phyloP scores from a whole-genome alignment of 2,329 filamentous ascomycete genomes.

The Rutstroemia sp. region DNA sequence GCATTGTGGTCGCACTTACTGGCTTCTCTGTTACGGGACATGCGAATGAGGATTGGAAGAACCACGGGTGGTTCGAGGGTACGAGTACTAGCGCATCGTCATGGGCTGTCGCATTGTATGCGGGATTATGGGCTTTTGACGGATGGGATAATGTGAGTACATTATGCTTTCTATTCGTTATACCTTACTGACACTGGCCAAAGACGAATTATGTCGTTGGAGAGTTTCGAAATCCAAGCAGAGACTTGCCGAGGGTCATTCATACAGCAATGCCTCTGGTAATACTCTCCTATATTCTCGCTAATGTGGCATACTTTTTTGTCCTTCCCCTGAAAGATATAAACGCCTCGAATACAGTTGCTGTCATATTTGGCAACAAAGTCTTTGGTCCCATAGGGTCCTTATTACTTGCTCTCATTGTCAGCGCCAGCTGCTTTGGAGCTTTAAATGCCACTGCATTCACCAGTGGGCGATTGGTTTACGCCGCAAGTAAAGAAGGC shows the following conservation, averaged over 20 bases:
- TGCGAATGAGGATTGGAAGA: constrained; percentile 81
- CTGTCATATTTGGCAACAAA: constrained; percentile 82
- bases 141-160: constrained; percentile 91
- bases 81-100: constrained; percentile 73
- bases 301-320: constrained; percentile 90
- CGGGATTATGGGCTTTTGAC: constrained; percentile 95
- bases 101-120: constrained; percentile 93
- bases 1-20: constrained; percentile 82
- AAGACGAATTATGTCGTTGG: constrained; percentile 96
- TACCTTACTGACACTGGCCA: constrained; percentile 21
- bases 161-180: not conserved
- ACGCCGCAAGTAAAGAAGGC: constrained; percentile 90
- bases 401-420: constrained; percentile 78
- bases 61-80: constrained; percentile 77
- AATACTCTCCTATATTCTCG: constrained; percentile 81
- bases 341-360: constrained; percentile 88
- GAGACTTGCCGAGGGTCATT: constrained; percentile 88
- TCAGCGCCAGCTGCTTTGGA: constrained; percentile 87
- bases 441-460: constrained; percentile 92
- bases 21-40: constrained; percentile 71
- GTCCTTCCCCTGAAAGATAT: constrained; percentile 77
- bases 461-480: constrained; percentile 84
- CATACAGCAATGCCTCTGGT: constrained; percentile 95
- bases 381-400: constrained; percentile 83
- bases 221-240: constrained; percentile 85